Base-by-base conservation (phyloP, 2,329 filamentous ascomycete species). In the Xylaria digitata region DNA sequence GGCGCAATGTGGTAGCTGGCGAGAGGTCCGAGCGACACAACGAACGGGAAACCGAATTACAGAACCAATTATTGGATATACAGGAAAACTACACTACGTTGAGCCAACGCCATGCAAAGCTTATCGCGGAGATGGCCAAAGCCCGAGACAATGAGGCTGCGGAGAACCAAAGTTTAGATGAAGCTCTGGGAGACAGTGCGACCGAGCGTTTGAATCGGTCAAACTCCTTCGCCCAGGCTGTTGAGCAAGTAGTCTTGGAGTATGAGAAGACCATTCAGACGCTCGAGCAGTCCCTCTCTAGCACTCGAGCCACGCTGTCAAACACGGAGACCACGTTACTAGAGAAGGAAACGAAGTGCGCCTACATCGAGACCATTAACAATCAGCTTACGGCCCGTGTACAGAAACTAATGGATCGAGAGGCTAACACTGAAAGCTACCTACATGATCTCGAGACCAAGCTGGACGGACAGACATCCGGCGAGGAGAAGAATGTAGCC, bases 221-320 rank as follows among this genome's bases (percentile, higher is more conserved):
- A 19, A 97, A 96, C 77, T 96, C 93, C 0, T 98, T 99, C 77
- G 94, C 95, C 1, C 92, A 97, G 77, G 95, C 95, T 32, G 95
- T 99, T 21, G 96, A 99, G 75, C 92, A 97, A 76, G 93, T 99
- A 23, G 93, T 99, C 2, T 83, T 98, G 55, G 96, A 99, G 80
- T 99, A 99, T 77, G 96, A 99, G 79, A 98, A 97, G 85, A 99
- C 96, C 0, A 99, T 99, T 56, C 94, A 98, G 78, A 91, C 89
- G 60, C 86, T 99, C 17, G 96, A 99, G 79, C 90, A 94, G 57
- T 97, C 94, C 1, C 87, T 99, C 15, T 94, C 94, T 0, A 96
- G 89, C 75, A 98, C 96, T 1, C 88, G 96, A 64, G 86, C 92
- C 40, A 93, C 92, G 0, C 84, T 99, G 32, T 91, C 96, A 11